A percentile compares a stretch with the other conserved stretches of the same genome.
phyloP scores from a whole-genome alignment of 805 yeast genomes.

The Saturnispora dispora region DNA sequence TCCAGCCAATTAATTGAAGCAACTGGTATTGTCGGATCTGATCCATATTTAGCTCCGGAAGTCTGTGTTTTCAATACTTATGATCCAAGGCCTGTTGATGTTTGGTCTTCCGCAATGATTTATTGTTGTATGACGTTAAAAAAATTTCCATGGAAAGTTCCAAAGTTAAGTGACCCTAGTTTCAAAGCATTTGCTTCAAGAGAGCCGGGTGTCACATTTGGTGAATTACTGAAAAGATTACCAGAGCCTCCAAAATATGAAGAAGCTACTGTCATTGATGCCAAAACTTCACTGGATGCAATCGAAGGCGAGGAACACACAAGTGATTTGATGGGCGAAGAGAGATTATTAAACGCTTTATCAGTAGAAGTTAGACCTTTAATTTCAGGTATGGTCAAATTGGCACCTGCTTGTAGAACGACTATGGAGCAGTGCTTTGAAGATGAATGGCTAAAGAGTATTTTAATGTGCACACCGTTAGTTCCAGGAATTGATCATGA shows the following conservation, averaged over 20 bases:
- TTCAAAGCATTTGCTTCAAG: slow-evolving; percentile 77
- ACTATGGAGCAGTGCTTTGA: slow-evolving; percentile 70
- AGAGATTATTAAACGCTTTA: slow-evolving; percentile 57
- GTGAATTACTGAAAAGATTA: slow-evolving; percentile 46
- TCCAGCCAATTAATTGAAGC: slow-evolving; percentile 64
- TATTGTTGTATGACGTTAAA: slow-evolving; percentile 87
- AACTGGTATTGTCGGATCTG: slow-evolving; percentile 80
- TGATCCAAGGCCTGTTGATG: slow-evolving; percentile 88
- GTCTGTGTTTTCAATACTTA: slow-evolving; percentile 74
- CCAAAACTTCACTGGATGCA: slow-evolving; percentile 6
- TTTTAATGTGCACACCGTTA: slow-evolving; percentile 56
- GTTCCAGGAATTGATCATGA: slow-evolving; percentile 52
- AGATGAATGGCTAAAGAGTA: slow-evolving; percentile 58
- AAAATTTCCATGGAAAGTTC: slow-evolving; percentile 93
- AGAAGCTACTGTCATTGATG: slow-evolving; percentile 12
- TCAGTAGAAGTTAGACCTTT: slow-evolving; percentile 62
- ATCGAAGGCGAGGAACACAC: slow-evolving; percentile 36
- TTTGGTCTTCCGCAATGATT: slow-evolving; percentile 88
- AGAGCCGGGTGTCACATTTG: slow-evolving; percentile 56
- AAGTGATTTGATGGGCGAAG: slow-evolving; percentile 60
- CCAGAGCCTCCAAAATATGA: slow-evolving; percentile 39
- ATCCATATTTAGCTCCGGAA: slow-evolving; percentile 88
- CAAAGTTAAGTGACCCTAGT: slow-evolving; percentile 70
- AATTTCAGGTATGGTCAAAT: slow-evolving; percentile 67
- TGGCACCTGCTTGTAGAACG: slow-evolving; percentile 80